Percentiles rank a stretch among this genome's conserved stretches.
These are phyloP conservation scores for Pichia inconspicua DNA, from an alignment of 1,139 yeast genomes.

Conservation along the genomic window DNA sequence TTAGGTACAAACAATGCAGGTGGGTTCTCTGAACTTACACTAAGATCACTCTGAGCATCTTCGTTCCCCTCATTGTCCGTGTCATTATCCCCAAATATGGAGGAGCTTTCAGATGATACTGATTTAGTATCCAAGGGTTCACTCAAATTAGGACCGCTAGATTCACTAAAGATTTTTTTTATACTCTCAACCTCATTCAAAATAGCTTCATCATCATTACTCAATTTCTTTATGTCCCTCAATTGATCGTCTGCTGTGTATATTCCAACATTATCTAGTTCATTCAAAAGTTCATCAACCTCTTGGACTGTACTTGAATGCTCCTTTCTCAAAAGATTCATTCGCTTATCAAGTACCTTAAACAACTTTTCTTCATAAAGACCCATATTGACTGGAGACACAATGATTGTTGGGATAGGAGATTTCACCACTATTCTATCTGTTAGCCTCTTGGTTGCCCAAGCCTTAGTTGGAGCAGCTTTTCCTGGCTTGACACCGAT, in stretches of 20 bases:
- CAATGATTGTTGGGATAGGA: constrained; percentile 63
- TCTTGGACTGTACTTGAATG: constrained; percentile 10
- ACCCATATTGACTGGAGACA: constrained; percentile 58
- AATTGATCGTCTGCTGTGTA: constrained; percentile 21
- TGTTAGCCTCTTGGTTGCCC: constrained; percentile 54
- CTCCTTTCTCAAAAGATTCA: constrained; percentile 29
- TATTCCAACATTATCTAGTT: constrained; percentile 22
- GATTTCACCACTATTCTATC: constrained; percentile 57
- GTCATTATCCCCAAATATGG: not conserved
- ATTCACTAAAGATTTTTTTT: constrained; percentile 1
- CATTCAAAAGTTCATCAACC: constrained; percentile 14
- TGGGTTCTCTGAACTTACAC: constrained; percentile 16
- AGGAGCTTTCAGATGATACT: not conserved
- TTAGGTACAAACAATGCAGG: constrained; percentile 10
- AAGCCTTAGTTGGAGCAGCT: constrained; percentile 48
- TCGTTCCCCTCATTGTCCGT: not conserved
- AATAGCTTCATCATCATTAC: constrained; percentile 12
- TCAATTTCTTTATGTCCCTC: constrained; percentile 13
- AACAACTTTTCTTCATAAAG: constrained; percentile 40
- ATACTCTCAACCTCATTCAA: constrained; percentile 9
- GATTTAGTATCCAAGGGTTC: not conserved
- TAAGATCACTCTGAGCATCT: constrained; percentile 7
- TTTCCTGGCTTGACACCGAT: constrained; percentile 52
- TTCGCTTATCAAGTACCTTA: constrained; percentile 35
- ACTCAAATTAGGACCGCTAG: not conserved